Conservation (phyloP, 331 rosid species). For the Erythrophleum ivorense region DNA sequence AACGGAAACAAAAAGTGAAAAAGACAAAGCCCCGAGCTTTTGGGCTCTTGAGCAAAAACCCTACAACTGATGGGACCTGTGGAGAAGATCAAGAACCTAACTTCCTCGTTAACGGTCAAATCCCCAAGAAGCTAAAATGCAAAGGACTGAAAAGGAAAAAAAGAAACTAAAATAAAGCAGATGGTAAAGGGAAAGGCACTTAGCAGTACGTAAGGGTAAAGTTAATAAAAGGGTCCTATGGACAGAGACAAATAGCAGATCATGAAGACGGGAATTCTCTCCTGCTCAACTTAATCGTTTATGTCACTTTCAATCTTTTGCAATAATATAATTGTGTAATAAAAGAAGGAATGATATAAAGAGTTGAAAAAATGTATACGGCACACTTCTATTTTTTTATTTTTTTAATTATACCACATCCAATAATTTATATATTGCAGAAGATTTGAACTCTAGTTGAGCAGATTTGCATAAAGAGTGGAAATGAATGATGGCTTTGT, state of each 20-base stretch:
- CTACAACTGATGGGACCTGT: conserved; percentile 34
- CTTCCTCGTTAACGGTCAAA: conserved; percentile 53
- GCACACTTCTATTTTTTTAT: no score
- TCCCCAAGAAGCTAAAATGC: conserved; percentile 30
- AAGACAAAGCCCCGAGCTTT: conserved; percentile 41
- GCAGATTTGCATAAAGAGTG: not conserved
- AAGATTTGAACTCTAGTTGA: no score
- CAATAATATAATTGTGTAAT: no score
- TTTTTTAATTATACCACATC: no score
- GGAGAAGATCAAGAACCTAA: conserved; percentile 41
- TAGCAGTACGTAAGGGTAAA: not conserved
- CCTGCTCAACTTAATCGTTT: no score
- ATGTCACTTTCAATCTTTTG: no score
- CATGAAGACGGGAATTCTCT: not conserved
- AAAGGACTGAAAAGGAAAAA: not conserved
- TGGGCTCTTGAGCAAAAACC: conserved; percentile 41
- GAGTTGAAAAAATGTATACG: no score
- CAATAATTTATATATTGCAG: no score
- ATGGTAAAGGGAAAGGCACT: not conserved
- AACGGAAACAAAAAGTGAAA: conserved; percentile 17
- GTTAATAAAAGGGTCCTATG: not conserved
- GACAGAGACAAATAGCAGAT: not conserved
- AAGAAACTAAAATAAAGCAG: not conserved
- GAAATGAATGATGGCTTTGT: not conserved
- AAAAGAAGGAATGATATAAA: no score